Base-by-base conservation (phyloP, 306 rosid genomes). In the Fragaria nilgerrensis region DNA sequence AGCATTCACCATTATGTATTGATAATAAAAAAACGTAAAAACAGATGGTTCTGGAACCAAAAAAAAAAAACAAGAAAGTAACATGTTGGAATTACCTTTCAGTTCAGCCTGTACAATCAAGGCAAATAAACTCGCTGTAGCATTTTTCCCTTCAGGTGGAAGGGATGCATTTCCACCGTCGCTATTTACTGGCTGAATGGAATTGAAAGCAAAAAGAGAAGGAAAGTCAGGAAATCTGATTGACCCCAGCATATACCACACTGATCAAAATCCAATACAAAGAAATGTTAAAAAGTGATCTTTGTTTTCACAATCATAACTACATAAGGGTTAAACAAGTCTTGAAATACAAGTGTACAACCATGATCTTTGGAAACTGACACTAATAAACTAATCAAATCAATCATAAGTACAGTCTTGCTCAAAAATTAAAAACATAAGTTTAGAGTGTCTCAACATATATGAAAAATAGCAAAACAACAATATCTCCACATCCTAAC, bases 101-200 rank as follows among this genome's bases (percentile, higher is more conserved):
- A 94, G 92, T 87, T 94, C 97, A 77, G 89, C 88, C 83, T 92
- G 86, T 49, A 92, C 97, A 82, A 94, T 92, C 84, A 90, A 81
- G 78, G 88, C 73, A 76, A 94, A 94, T 78, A 94, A 94, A 82
- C 73, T 87, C 56, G 90, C 96, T 49, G 93, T 89, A 79, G 91
- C 96, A 79, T 69, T 75, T 86, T 84, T 88, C 81, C 93, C 97
- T 84, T 92, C 97, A 23, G 89, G 80, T 59, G 95, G 97, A 89
- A 94, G 90, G 76, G 83, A 73, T 69, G 83, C 81, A 87, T 80
- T 81, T 83, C 78, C 89, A 63, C 87, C 75, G 41, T 69, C 75
- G 41, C 85, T 88, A 79, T 90, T 87, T 68, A 85, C 75, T 85
- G 93, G 96, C 98, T 27, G 92, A 76, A 85, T 62, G 80, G 63